phyloP scores from a whole-genome alignment of 1,284 basidiomycete species.

The Baeospora myosura region DNA sequence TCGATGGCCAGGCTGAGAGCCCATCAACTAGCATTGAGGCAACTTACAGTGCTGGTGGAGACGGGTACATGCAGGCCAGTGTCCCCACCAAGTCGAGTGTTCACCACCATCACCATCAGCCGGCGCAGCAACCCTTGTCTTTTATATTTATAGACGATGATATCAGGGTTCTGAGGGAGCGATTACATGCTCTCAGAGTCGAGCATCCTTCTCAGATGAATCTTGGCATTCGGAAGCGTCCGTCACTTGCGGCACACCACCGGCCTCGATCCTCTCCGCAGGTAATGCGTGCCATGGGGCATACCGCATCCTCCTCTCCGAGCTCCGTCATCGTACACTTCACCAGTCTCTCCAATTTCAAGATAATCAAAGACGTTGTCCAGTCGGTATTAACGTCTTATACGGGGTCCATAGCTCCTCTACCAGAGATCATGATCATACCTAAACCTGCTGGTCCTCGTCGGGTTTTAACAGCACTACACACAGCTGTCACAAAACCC shows the following conservation, averaged over 20 bases:
- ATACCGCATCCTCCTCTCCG: constrained; percentile 22
- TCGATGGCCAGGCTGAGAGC: constrained; percentile 28
- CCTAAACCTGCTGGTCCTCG: constrained; percentile 93
- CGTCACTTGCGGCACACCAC: constrained; percentile 57
- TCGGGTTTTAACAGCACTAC: constrained; percentile 81
- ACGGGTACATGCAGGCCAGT: background rate
- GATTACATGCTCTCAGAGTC: constrained; percentile 56
- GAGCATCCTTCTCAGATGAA: constrained; percentile 43
- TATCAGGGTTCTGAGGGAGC: constrained; percentile 63
- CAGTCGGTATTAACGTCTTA: constrained; percentile 56
- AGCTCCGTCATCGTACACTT: constrained; percentile 77
- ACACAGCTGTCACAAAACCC: constrained; percentile 80
- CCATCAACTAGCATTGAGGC: constrained; percentile 12
- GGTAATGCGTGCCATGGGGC: constrained; percentile 50
- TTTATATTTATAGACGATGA: constrained; percentile 91
- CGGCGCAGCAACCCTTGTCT: constrained; percentile 26
- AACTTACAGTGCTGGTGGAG: constrained; percentile 7
- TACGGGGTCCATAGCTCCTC: constrained; percentile 28
- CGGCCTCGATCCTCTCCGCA: constrained; percentile 75
- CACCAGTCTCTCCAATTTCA: constrained; percentile 84
- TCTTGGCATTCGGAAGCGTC: constrained; percentile 60
- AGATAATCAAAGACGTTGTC: constrained; percentile 78
- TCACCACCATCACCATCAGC: no score
- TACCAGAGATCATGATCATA: constrained; percentile 87
- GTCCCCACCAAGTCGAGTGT: constrained; percentile 16